Base-by-base conservation (phyloP, 2,329 filamentous ascomycete genomes). In the Microcyclosporella mali region DNA sequence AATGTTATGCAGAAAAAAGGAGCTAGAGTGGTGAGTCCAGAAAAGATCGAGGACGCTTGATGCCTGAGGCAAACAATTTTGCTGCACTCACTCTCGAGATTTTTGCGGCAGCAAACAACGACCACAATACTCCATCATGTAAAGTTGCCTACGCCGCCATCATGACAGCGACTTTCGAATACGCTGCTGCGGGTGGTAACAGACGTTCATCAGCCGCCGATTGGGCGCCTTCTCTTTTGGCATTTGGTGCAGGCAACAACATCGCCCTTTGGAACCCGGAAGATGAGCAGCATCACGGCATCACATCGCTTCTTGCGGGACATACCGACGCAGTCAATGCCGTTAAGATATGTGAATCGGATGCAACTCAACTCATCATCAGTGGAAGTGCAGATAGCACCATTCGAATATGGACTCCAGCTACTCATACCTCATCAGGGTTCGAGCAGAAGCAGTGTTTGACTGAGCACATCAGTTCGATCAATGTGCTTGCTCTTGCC, bases 131-230 rank as follows among this genome's bases (percentile, higher is more conserved):
- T 6, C 9, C 9, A 9, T 9, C 21, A 25, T 25, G 21, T 25
- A 4, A 25, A 25, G 21, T 25, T 25, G 37, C 30, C 25, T 34
- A 17, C 37, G 10, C 28, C 2, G 25, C 36, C 27, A 38, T 45
- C 36, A 33, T 28, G 21, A 33, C 45, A 17, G 39, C 47, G n/a
- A 36, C 30, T 28, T 21, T 56, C 27, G 55, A 56, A 33, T 80
- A 76, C 56, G 72, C 92, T 53, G 82, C 87, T 35, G 81, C 83
- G 50, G 92, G 92, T 47, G 90, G 88, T 35, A 98, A 97, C 66
- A 78, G 90, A 56, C 87, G 97, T 58, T 85, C 90, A 14, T 82
- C 84, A 12, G 85, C 88, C 19, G 89, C 90, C 19, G 90, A 97
- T 68, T 98, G 92, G 92, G 69, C 75, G 14, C 59, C 64, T 50